A percentile compares a stretch with the other conserved stretches of the same genome.
Conservation (phyloP, 2,329 filamentous ascomycete genomes). For the Scopulariopsis brevicaulis region DNA sequence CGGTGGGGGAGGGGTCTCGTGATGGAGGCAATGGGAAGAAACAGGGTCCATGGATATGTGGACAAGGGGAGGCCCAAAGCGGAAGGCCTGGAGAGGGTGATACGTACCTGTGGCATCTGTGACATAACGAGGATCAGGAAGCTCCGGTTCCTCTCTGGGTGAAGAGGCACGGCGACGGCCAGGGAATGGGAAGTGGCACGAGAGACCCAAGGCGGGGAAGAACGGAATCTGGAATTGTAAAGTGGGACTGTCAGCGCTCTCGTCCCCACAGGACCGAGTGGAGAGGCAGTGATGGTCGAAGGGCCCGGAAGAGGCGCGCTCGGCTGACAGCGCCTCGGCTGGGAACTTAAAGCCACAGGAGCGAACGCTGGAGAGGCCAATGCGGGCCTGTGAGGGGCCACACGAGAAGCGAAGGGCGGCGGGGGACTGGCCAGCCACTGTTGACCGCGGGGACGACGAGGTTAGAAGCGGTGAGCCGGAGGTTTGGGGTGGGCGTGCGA, state of each 20-base stretch:
- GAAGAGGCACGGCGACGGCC: constrained; percentile 13
- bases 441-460: background rate
- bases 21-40: constrained; percentile 3
- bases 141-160: background rate
- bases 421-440: background rate
- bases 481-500: background rate
- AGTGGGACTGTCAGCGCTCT: background rate
- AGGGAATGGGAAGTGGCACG: constrained; percentile 2
- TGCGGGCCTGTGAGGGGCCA: background rate
- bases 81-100: background rate
- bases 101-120: background rate
- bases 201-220: background rate
- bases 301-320: background rate
- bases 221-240: background rate
- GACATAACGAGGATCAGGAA: background rate
- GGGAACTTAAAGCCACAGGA: too few relatives aligned
- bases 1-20: background rate
- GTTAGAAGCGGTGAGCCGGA: background rate
- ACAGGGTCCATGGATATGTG: background rate
- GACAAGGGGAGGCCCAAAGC: background rate
- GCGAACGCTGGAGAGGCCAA: too few relatives aligned
- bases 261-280: background rate
- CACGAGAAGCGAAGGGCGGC: background rate
- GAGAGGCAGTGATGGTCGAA: background rate
- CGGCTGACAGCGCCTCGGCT: too few relatives aligned